phyloP scores from a whole-genome alignment of 2,329 filamentous ascomycete species.

The Aspergillus sp. region DNA sequence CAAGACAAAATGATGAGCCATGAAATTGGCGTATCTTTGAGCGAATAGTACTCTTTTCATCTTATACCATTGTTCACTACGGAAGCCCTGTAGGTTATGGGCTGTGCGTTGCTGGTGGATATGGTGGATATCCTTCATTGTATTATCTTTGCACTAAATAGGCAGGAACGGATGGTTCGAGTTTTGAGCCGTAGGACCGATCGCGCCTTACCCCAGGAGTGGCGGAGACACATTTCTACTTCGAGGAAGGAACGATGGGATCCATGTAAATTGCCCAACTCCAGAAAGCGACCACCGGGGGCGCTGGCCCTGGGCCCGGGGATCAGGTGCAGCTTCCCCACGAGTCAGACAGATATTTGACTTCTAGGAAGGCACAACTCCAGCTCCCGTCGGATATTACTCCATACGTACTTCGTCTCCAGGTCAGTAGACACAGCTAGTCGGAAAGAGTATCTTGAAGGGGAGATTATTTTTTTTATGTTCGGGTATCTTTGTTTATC shows the following conservation, averaged over 20 bases:
- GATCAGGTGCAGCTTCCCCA: neutral
- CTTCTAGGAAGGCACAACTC: neutral
- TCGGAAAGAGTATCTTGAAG: constrained; percentile 5
- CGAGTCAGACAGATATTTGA: neutral
- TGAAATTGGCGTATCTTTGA: neutral
- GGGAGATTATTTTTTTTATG: constrained; percentile 20
- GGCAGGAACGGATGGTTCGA: too few species aligned
- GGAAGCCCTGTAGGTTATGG: neutral
- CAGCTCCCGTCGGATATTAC: too few species aligned
- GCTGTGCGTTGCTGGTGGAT: too few species aligned
- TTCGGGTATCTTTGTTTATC: constrained; percentile 11
- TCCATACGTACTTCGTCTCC: too few species aligned
- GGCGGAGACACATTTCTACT: too few species aligned
- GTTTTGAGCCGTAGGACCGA: too few species aligned
- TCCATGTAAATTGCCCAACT: too few species aligned
- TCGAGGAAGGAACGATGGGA: neutral
- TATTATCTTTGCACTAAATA: neutral
- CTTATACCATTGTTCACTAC: neutral
- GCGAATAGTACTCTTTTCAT: neutral
- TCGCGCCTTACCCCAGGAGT: too few species aligned
- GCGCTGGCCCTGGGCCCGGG: too few species aligned
- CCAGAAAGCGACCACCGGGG: neutral
- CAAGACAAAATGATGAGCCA: constrained; percentile 16
- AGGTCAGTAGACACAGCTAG: too few species aligned
- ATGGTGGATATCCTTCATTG: neutral